Base-by-base conservation (phyloP, 78 protist species). In the Dictyostelium brefeldianum region DNA sequence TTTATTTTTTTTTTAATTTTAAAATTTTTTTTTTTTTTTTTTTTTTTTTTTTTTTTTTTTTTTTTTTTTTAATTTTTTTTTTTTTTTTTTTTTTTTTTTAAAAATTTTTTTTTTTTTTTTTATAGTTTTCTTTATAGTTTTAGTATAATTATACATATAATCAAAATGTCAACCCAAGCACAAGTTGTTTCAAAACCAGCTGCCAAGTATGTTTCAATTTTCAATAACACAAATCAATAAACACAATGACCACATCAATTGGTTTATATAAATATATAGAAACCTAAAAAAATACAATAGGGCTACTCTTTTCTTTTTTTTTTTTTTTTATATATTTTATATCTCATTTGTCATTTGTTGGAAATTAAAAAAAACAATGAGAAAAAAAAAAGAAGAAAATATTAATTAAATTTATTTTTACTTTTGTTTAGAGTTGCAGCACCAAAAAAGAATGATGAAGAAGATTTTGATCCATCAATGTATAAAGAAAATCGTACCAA, bases 391-490 rank as follows among this genome's bases (percentile, higher is more conserved):
- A 17, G 17, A 41, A 17, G 36, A 8, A 70, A 41, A 41, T 71
- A 20, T 46, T 77, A 41, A 18, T 70, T 70, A 14, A 36, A 18
- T 70, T 14, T 17, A 18, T 70, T 15, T 8, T 18, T 41, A 70
- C 15, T 18, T 70, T 15, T 27, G 14, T 73, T 50, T 43, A 77
- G 81, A 77, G 81, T 48, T 20, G 62, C 75, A n/a, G 78, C 75
- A 36, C 43, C 43, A 0, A 74, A 70, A 69, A 29, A 78, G n/a
- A 75, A 80, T 56, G 90, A 29, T 56, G 95, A 90, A 59, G 95
- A 90, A 80, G 95, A 80, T 74, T 81, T 90, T 53, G 89, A 90
- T 74, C 95, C 95, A 80, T 71, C 95, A 53, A 20, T 46, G 47
- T 90, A 90, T 59, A 59, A 67, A 64, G 95, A 90, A 18, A 90